phyloP scores from a whole-genome alignment of 441 rosid genomes.

The Syzygium syzygioides region DNA sequence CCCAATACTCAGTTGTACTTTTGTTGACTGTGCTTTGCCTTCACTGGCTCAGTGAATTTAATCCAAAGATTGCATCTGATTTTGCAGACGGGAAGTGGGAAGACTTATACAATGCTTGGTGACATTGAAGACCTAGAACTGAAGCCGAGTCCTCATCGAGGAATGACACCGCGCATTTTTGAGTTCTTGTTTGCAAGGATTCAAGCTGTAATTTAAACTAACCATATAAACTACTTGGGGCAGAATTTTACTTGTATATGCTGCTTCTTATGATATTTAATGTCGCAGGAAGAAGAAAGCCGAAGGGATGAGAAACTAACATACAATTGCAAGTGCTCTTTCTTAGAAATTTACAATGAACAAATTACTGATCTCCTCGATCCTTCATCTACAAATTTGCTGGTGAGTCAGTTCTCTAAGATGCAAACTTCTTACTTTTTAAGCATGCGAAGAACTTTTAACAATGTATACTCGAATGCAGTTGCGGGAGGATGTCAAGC shows the following conservation, averaged over 20 bases:
- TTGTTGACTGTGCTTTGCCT: background rate
- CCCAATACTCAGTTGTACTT: background rate
- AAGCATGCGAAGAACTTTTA: background rate
- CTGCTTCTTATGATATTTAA: background rate
- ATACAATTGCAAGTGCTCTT: slow-evolving; percentile 96
- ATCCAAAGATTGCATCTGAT: slow-evolving; percentile 1
- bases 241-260: slow-evolving; percentile 3
- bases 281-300: slow-evolving; percentile 89
- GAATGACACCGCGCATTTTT: slow-evolving; percentile 98
- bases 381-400: slow-evolving; percentile 83
- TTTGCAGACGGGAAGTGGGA: slow-evolving; percentile 95
- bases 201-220: slow-evolving; percentile 62
- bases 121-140: slow-evolving; percentile 78
- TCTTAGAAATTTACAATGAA: slow-evolving; percentile 94
- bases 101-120: slow-evolving; percentile 96
- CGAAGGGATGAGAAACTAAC: slow-evolving; percentile 84
- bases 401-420: slow-evolving; percentile 32
- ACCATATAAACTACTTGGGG: background rate
- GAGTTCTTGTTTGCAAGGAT: slow-evolving; percentile 98
- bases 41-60: background rate
- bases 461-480: slow-evolving; percentile 11
- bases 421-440: background rate
- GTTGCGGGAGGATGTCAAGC: slow-evolving; percentile 91
- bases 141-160: slow-evolving; percentile 79
- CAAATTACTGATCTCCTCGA: slow-evolving; percentile 95